Evolutionary conservation across 306 rosid species (phyloP), one percentile per base, ranked within the genome.

Genomic region (Ziziphus jujuba): DNA sequence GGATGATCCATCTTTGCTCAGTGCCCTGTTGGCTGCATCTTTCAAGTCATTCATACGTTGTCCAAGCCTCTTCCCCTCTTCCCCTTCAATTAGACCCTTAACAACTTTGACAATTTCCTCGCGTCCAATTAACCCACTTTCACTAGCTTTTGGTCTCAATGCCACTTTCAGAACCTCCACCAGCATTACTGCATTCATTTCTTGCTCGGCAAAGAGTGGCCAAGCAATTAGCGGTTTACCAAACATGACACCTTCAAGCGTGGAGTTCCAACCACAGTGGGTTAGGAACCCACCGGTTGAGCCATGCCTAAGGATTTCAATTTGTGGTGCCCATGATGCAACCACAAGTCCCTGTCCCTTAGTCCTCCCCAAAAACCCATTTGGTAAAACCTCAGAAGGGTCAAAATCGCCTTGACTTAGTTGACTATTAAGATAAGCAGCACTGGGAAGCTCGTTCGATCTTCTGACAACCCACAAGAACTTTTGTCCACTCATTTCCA

Each of bases 1-100:
- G 24, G 90, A 82, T 0, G 85, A 76, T 5, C 87, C 87, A 70
- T 69, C 72, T 48, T 56, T 66, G 65, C 57, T 64, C 14, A 85
- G 2, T 1, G 87, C 72, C 66, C 16, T 35, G 6, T 36, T 44
- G 45, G 85, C 87, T 34, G 34, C 59, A 3, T 64, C 65, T 17
- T 79, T 66, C 0, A 77, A 56, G 2, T 71, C 69, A 21, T 74
- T 59, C 53, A 79, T 69, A 22, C 64, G 59, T 22, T 40, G 28
- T 0, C 80, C 24, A 45, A 76, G 59, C 40, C 28, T 68, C 57
- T 72, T 72, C 7, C 87, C 77, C 19, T 85, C 77, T 31, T 73
- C 61, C 14, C 82, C 78, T 9, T 75, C 80, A 77, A 82, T 77
- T 0, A 79, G 5, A 12, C 22, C 45, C 63, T 69, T 77, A 15